Evolutionary conservation across 2,329 filamentous ascomycete species (phyloP).

Genomic region (Cercospora zeae-maydis): DNA sequence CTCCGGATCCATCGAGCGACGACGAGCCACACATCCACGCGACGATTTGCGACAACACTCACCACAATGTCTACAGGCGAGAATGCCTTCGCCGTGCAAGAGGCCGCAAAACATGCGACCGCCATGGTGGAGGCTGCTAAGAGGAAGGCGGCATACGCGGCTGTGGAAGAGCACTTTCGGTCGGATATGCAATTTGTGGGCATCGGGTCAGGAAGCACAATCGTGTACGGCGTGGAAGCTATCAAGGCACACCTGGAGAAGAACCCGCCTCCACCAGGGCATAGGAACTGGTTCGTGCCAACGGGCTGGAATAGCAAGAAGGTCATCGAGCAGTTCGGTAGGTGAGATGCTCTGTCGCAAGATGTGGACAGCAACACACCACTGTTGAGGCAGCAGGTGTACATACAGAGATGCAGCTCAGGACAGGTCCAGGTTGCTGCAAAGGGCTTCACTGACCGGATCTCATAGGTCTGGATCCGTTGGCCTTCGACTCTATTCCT

Average conservation of each 20-base stretch:
- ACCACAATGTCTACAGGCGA: slow-evolving; percentile 14
- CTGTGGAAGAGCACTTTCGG: slow-evolving; percentile 69
- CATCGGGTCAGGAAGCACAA: slow-evolving; percentile 77
- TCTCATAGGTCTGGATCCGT: slow-evolving; percentile 58
- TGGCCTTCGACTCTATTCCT: slow-evolving; percentile 73
- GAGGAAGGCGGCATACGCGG: slow-evolving; percentile 67
- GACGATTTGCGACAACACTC: not conserved
- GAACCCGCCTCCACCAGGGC: slow-evolving; percentile 45
- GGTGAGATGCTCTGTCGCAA: not conserved
- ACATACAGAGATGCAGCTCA: not conserved
- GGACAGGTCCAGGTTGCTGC: not conserved
- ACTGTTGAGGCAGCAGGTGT: not conserved
- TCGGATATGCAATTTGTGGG: slow-evolving; percentile 63
- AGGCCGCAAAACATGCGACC: slow-evolving; percentile 5
- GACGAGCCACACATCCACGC: not conserved
- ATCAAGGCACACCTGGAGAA: slow-evolving; percentile 59
- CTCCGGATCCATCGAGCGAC: not conserved
- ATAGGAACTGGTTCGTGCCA: slow-evolving; percentile 77
- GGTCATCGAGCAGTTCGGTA: slow-evolving; percentile 70
- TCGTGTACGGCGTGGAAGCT: slow-evolving; percentile 80
- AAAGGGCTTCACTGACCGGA: not conserved
- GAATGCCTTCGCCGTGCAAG: slow-evolving; percentile 8
- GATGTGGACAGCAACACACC: not conserved
- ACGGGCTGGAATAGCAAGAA: slow-evolving; percentile 89
- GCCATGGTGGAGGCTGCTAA: slow-evolving; percentile 65